These are phyloP conservation scores for Glutinoglossum americanum DNA, from an alignment of 495 filamentous ascomycete species.

Conservation along the genomic window DNA sequence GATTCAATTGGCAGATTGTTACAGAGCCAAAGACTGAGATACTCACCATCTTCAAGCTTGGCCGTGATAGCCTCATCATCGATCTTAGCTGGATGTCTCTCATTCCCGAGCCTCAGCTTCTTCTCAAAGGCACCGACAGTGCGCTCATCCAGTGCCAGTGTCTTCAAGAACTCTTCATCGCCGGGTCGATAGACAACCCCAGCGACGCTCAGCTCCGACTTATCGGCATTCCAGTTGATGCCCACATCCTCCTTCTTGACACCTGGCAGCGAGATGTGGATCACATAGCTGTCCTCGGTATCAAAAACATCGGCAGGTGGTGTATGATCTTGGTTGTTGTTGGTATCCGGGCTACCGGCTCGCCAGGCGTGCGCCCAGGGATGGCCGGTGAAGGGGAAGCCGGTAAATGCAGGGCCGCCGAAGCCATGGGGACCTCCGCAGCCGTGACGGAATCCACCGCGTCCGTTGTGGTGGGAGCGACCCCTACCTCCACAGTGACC, in stretches of 20 bases:
- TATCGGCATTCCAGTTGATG: conserved; percentile 51
- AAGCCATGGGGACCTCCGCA: conserved; percentile 2
- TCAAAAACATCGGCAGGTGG: conserved; percentile 56
- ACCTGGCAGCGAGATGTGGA: conserved; percentile 57
- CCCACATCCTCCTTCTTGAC: conserved; percentile 58
- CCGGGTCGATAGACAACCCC: conserved; percentile 52
- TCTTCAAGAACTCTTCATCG: conserved; percentile 43
- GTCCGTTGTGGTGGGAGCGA: not conserved
- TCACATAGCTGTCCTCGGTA: conserved; percentile 34
- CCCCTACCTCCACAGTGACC: not conserved
- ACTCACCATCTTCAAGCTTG: conserved; percentile 37
- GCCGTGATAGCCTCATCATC: conserved; percentile 44
- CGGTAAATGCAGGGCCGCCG: not conserved
- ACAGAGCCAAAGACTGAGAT: not conserved
- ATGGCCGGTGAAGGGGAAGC: not conserved
- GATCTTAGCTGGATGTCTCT: conserved; percentile 34
- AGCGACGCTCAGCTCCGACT: conserved; percentile 37
- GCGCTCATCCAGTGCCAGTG: conserved; percentile 37
- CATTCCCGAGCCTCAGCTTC: conserved; percentile 35
- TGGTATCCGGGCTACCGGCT: not conserved
- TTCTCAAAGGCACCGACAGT: conserved; percentile 53
- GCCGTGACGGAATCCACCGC: not conserved
- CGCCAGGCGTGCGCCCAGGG: not conserved
- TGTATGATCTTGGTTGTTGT: conserved; percentile 28
- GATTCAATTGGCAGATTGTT: conserved; percentile 9